Percentiles rank a stretch among this genome's conserved stretches.
Conservation (phyloP, 2,329 filamentous ascomycete genomes). For the Clarireedia hainanense region DNA sequence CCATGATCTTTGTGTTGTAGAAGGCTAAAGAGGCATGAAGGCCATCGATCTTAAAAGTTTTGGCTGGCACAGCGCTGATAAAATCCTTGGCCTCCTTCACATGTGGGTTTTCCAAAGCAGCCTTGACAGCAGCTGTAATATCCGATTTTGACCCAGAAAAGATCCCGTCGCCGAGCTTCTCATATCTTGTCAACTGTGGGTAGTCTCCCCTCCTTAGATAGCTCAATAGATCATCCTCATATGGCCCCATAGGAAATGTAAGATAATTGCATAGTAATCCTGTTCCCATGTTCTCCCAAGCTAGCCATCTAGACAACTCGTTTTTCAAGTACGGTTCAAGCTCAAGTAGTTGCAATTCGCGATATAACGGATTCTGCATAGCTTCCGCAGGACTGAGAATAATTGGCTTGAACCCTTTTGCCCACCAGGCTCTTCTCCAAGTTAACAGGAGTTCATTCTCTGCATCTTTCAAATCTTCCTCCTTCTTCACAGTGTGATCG, state of each 20-base stretch:
- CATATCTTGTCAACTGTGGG: conserved; percentile 65
- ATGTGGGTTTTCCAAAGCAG: conserved; percentile 47
- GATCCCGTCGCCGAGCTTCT: conserved; percentile 61
- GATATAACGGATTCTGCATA: conserved; percentile 72
- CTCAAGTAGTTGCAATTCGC: conserved; percentile 56
- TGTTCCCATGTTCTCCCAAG: conserved; percentile 85
- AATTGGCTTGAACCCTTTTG: conserved; percentile 79
- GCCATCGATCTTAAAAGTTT: conserved; percentile 57
- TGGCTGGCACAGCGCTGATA: conserved; percentile 50
- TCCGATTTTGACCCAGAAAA: conserved; percentile 62
- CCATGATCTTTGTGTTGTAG: conserved; percentile 60
- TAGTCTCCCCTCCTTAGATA: conserved; percentile 72
- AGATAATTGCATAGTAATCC: conserved; percentile 73
- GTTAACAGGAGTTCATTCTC: conserved; percentile 74
- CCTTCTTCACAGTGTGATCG: conserved; percentile 57
- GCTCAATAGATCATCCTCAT: conserved; percentile 62
- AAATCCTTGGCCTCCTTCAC: conserved; percentile 53
- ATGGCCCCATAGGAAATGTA: conserved; percentile 75
- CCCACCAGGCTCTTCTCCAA: conserved; percentile 94
- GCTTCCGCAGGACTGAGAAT: conserved; percentile 76
- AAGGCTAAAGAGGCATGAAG: conserved; percentile 64
- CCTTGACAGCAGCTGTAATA: conserved; percentile 55
- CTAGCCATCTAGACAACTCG: conserved; percentile 78
- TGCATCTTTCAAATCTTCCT: conserved; percentile 57
- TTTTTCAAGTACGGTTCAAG: conserved; percentile 54